Base-by-base conservation (phyloP, 495 filamentous ascomycete species). In the Talaromyces proteolyticus region DNA sequence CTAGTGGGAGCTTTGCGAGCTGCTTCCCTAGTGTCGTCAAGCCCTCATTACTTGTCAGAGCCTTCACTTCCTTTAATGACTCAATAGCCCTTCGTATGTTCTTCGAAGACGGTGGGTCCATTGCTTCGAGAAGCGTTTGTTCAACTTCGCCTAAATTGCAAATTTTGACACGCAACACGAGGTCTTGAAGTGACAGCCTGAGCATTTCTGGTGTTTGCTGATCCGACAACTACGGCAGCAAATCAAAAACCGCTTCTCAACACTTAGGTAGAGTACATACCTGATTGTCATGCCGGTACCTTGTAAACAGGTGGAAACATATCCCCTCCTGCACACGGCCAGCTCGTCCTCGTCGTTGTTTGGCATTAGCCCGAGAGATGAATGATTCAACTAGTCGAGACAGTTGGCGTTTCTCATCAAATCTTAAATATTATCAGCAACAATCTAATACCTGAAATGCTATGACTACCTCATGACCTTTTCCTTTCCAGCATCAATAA, bases 141-240 rank as follows among this genome's bases (percentile, higher is more conserved):
- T 96, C 92, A 44, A 97, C 91, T 42, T 85, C 82, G 3, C 93
- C 93, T 44, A 98, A 77, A 58, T 91, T 93, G 69, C 91, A 98
- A 29, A 94, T 93, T 68, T 98, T 98, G 54, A 96, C 89, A n/a
- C 93, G 84, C 54, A 98, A 84, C 7, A 91, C 88, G 3, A 96
- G 78, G 56, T 98, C 93, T 67, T 97, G 92, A 8, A 98, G 69
- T 0, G 91, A 96, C 5, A 98, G 76, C 2, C 93, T 85, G 39
- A 97, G 82, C 78, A 98, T 90, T 63, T 98, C 93, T 0, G 93
- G 93, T 0, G 87, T 94, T 70, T 97, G 93, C 60, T 96, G 88
- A 44, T 91, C 89, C 12, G 81, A 79, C 76, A 96, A 89, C 52
- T 87, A 57, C 10, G 47, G 25, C 20, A 10, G 8, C 29, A 8